Evolutionary conservation across 2,329 filamentous ascomycete genomes (phyloP).

Genomic region (Neofusicoccum sp.): DNA sequence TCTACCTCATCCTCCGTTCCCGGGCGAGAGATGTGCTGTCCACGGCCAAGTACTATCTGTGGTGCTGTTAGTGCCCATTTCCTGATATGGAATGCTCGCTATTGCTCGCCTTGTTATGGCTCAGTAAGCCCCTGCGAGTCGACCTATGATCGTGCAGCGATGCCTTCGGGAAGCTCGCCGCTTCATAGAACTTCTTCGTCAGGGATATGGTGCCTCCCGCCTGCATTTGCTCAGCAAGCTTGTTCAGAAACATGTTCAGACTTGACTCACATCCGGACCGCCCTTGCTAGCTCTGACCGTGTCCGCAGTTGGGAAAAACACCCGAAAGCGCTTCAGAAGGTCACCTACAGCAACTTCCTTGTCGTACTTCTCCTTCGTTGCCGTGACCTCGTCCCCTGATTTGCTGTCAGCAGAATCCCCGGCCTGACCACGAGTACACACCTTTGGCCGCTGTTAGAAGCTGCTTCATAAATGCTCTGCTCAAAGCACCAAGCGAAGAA

Average conservation of each 20-base stretch:
- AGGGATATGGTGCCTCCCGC: constrained; percentile 81
- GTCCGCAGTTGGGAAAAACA: constrained; percentile 78
- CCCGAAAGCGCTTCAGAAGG: constrained; percentile 57
- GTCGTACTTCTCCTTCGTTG: constrained; percentile 23
- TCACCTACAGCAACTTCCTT: constrained; percentile 39
- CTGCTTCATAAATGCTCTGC: constrained; percentile 63
- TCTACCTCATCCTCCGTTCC: constrained; percentile 26
- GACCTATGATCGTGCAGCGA: constrained; percentile 78
- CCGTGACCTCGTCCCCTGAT: constrained; percentile 6
- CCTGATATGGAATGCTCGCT: background rate
- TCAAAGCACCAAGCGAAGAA: constrained; percentile 80
- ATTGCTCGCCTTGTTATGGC: constrained; percentile 76
- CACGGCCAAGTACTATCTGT: constrained; percentile 38
- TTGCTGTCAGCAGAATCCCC: background rate
- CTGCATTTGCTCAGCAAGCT: background rate
- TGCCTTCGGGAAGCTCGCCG: constrained; percentile 68
- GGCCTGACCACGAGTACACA: background rate
- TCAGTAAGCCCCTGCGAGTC: constrained; percentile 69
- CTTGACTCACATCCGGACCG: constrained; percentile 27
- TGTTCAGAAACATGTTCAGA: background rate
- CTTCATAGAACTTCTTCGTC: constrained; percentile 71
- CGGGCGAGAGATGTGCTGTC: constrained; percentile 44
- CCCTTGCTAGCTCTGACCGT: constrained; percentile 50
- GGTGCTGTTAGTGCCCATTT: background rate
- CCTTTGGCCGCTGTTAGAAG: constrained; percentile 59